Evolutionary conservation across 2,329 filamentous ascomycete species (phyloP).

Genomic region (Pyrenochaeta sp.): DNA sequence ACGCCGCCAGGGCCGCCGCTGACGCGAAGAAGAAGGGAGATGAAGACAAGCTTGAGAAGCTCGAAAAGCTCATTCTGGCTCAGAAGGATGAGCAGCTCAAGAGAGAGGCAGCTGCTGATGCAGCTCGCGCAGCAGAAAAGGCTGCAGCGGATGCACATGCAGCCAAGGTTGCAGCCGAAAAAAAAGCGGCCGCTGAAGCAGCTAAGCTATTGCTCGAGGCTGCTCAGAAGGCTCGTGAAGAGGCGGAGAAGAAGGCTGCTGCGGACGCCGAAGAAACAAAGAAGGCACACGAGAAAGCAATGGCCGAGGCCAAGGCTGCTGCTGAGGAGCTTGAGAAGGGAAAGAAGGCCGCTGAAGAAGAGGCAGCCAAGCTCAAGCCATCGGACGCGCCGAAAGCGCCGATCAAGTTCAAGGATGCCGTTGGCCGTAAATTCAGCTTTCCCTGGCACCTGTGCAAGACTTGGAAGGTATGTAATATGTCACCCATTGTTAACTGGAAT

Average conservation of each 20-base stretch:
- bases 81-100: slow-evolving; percentile 52
- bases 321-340: slow-evolving; percentile 56
- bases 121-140: slow-evolving; percentile 50
- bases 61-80: slow-evolving; percentile 51
- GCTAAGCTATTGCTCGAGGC: slow-evolving; percentile 37
- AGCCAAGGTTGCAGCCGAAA: slow-evolving; percentile 60
- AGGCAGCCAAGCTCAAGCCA: slow-evolving; percentile 50
- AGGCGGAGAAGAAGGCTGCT: slow-evolving; percentile 40
- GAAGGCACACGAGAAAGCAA: slow-evolving; percentile 58
- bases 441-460: slow-evolving; percentile 37
- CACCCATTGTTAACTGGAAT: neutral
- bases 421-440: slow-evolving; percentile 40
- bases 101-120: slow-evolving; percentile 43
- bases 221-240: slow-evolving; percentile 39
- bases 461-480: slow-evolving; percentile 61
- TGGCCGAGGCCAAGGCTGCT: slow-evolving; percentile 53
- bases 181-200: slow-evolving; percentile 46
- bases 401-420: slow-evolving; percentile 42
- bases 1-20: slow-evolving; percentile 34
- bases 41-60: slow-evolving; percentile 40
- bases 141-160: slow-evolving; percentile 58
- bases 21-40: slow-evolving; percentile 47
- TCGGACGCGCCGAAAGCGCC: slow-evolving; percentile 58
- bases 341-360: slow-evolving; percentile 57
- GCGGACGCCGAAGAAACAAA: slow-evolving; percentile 48